Evolutionary conservation across 2,329 filamentous ascomycete genomes (phyloP).

Genomic region (Nakataea oryzae): DNA sequence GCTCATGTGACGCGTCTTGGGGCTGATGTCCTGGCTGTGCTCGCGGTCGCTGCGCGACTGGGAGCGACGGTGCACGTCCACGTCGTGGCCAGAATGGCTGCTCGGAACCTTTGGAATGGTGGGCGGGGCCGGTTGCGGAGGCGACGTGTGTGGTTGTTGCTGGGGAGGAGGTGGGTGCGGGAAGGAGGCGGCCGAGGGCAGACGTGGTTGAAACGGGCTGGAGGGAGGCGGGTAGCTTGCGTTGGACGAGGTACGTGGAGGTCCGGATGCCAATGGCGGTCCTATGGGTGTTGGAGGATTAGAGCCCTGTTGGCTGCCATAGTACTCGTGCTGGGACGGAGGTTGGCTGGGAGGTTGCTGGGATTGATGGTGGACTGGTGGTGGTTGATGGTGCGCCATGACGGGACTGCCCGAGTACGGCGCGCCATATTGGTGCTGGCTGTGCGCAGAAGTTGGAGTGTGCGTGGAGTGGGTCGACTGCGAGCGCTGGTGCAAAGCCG

Average conservation of each 20-base stretch:
- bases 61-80: slow-evolving; percentile 30
- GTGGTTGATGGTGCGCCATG: slow-evolving; percentile 29
- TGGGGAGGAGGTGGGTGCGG: slow-evolving; percentile 21
- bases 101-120: slow-evolving; percentile 29
- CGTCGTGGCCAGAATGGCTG: slow-evolving; percentile 18
- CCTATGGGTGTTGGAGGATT: slow-evolving; percentile 44
- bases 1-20: slow-evolving; percentile 57
- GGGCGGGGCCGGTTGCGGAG: slow-evolving; percentile 22
- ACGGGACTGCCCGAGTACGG: slow-evolving; percentile 43
- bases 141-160: slow-evolving; percentile 12
- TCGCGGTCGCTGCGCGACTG: slow-evolving; percentile 54
- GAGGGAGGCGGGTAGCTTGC: slow-evolving; percentile 37
- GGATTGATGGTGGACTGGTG: slow-evolving; percentile 32
- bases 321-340: slow-evolving; percentile 38
- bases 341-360: background rate
- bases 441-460: slow-evolving; percentile 52
- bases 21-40: slow-evolving; percentile 64
- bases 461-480: slow-evolving; percentile 48
- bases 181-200: slow-evolving; percentile 21
- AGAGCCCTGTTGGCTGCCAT: slow-evolving; percentile 34
- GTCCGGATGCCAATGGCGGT: slow-evolving; percentile 31
- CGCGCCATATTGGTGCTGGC: slow-evolving; percentile 41
- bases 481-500: slow-evolving; percentile 34
- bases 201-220: slow-evolving; percentile 50
- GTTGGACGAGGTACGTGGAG: slow-evolving; percentile 18